phyloP scores from a whole-genome alignment of 306 rosid genomes.

The Myrica gale region DNA sequence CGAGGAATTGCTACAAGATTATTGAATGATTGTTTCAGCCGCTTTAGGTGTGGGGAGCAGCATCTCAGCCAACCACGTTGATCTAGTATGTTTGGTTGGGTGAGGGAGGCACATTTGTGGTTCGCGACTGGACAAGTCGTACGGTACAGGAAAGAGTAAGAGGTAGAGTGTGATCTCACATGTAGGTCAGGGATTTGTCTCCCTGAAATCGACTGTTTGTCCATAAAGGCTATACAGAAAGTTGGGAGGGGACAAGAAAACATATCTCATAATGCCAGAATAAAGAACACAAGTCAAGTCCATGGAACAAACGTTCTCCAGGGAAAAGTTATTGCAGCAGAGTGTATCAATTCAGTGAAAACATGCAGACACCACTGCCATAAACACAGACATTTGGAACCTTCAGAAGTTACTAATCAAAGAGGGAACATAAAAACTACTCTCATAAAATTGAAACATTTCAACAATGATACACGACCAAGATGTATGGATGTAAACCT shows the following conservation, averaged over 20 bases:
- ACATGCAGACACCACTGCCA: background rate
- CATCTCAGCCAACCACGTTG: background rate
- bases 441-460: background rate
- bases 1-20: too few species aligned
- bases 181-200: background rate
- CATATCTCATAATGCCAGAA: background rate
- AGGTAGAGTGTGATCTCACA: background rate
- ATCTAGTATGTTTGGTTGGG: background rate
- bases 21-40: too few species aligned
- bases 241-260: background rate
- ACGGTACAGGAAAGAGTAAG: background rate
- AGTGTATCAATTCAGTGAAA: too few species aligned
- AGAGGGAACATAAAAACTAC: background rate
- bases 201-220: background rate
- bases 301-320: too few species aligned
- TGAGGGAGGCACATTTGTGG: background rate
- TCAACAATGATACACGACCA: conserved; percentile 21
- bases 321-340: background rate
- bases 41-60: background rate
- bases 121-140: background rate
- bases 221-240: background rate
- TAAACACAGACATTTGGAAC: background rate
- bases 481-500: conserved; percentile 5
- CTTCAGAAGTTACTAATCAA: conserved; percentile 1
- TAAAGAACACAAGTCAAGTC: too few species aligned